phyloP scores from a whole-genome alignment of 805 yeast species.

The Citeromyces nyonsensis region DNA sequence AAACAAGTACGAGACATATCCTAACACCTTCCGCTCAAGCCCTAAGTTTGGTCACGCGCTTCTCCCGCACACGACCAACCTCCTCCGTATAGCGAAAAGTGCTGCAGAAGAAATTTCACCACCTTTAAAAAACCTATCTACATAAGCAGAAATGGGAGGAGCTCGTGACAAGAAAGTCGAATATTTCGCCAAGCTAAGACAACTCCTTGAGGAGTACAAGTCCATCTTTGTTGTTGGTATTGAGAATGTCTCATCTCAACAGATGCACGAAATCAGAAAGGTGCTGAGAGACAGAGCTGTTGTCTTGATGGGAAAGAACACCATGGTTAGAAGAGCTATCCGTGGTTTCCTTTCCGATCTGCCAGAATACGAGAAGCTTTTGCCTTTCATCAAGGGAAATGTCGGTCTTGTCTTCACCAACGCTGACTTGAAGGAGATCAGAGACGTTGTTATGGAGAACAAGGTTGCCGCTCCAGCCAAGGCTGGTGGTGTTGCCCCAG shows the following conservation, averaged over 20 bases:
- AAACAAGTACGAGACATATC: too few species aligned
- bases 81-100: too few species aligned
- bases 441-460: conserved; percentile 79
- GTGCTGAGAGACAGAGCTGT: conserved; percentile 89
- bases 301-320: conserved; percentile 99
- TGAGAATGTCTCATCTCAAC: conserved; percentile 99
- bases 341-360: conserved; percentile 87
- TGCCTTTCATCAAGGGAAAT: conserved; percentile 94
- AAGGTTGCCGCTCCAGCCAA: conserved; percentile 99
- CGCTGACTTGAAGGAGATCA: conserved; percentile 80
- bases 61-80: too few species aligned
- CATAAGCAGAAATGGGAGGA: conserved; percentile 99
- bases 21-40: too few species aligned
- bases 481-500: conserved; percentile 99
- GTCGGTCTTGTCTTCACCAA: conserved; percentile 99
- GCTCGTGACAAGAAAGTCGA: conserved; percentile 93
- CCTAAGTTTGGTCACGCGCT: too few species aligned
- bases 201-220: conserved; percentile 91
- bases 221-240: conserved; percentile 98
- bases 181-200: conserved; percentile 92
- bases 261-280: conserved; percentile 99
- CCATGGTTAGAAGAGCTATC: conserved; percentile 99
- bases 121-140: conserved; percentile 90
- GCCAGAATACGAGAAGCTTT: conserved; percentile 90
- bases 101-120: conserved; percentile 1